These are phyloP conservation scores for Metroxylon sagu DNA, from an alignment of 176 grass and related monocot genomes.

Conservation along the genomic window DNA sequence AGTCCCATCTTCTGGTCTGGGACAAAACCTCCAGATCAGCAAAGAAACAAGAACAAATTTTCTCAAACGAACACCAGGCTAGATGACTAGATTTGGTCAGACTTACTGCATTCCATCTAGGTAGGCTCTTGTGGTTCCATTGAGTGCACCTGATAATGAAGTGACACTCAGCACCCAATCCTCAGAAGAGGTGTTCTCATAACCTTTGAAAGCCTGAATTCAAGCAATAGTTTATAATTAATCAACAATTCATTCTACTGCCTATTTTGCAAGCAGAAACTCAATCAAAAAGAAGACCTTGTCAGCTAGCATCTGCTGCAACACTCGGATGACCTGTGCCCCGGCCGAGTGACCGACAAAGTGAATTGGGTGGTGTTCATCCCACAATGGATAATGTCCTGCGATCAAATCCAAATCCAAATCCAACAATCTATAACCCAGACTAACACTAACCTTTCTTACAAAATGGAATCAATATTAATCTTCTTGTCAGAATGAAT, in stretches of 20 bases:
- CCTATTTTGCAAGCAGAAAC: no score
- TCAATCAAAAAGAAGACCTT: slow-evolving; percentile 21
- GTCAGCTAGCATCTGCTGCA: slow-evolving; percentile 91
- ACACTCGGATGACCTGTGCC: slow-evolving; percentile 57
- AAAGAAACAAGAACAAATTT: no score
- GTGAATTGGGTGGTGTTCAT: slow-evolving; percentile 56
- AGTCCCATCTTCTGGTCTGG: slow-evolving; percentile 30
- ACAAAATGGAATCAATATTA: no score
- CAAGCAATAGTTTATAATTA: no score
- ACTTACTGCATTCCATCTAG: slow-evolving; percentile 56
- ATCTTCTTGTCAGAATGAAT: no score
- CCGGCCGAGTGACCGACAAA: slow-evolving; percentile 84
- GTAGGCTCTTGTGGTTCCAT: slow-evolving; percentile 64
- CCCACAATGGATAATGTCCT: slow-evolving; percentile 70
- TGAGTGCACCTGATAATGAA: slow-evolving; percentile 70
- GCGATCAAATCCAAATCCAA: neutral
- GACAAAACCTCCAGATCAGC: neutral
- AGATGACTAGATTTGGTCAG: no score
- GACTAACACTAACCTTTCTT: no score
- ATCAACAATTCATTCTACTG: no score
- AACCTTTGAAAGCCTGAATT: slow-evolving; percentile 42
- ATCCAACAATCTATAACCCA: no score
- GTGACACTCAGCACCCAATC: slow-evolving; percentile 71
- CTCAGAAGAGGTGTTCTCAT: slow-evolving; percentile 47
- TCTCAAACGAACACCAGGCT: no score